Evolutionary conservation across 208 protist genomes (phyloP).

Genomic region (Trypanosomatidae sp.): DNA sequence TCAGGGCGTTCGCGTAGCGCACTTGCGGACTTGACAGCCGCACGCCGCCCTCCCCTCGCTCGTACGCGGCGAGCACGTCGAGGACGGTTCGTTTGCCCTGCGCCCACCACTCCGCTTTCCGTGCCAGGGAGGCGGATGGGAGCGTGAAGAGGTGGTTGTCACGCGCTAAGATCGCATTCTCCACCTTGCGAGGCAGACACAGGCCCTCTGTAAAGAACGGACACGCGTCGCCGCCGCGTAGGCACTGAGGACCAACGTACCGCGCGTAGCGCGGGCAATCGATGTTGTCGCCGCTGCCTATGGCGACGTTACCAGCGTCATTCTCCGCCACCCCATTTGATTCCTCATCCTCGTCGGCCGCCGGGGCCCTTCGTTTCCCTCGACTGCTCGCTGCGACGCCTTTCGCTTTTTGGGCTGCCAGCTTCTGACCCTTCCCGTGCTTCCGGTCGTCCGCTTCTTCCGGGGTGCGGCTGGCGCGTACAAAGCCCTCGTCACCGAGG

Average conservation of each 20-base stretch:
- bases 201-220: conserved; percentile 84
- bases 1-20: conserved; percentile 74
- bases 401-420: conserved; percentile 14
- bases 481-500: conserved; percentile 29
- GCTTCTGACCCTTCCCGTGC: conserved; percentile 11
- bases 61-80: conserved; percentile 68
- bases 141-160: conserved; percentile 92
- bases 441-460: conserved; percentile 3
- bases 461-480: conserved; percentile 11
- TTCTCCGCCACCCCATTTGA: background rate
- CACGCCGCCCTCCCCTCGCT: conserved; percentile 34
- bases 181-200: conserved; percentile 77
- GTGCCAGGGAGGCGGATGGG: conserved; percentile 62
- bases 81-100: conserved; percentile 72
- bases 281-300: background rate
- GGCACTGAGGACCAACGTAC: conserved; percentile 71
- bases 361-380: conserved; percentile 7
- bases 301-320: background rate
- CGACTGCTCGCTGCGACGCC: conserved; percentile 4
- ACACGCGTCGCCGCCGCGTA: conserved; percentile 60
- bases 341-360: conserved; percentile 8
- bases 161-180: conserved; percentile 44
- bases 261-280: conserved; percentile 47
- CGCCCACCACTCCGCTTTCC: conserved; percentile 80
- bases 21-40: conserved; percentile 83